Base-by-base conservation (phyloP, 805 yeast genomes). In the Candida tammaniensis region DNA sequence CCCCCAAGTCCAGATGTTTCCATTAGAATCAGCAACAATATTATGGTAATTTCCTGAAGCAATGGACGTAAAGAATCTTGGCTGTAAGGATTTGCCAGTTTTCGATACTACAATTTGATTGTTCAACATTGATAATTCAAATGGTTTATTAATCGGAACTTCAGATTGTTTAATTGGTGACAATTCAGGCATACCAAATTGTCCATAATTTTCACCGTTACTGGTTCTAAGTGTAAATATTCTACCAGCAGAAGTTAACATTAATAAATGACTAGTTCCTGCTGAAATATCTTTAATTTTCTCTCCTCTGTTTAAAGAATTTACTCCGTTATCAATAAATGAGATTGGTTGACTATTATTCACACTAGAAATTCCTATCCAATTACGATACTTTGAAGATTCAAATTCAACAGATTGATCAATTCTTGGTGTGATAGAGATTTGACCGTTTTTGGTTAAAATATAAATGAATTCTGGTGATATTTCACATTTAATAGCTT, bases 1-100 rank as follows among this genome's bases (percentile, higher is more conserved):
- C 16, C 98, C 98, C 76, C 93, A 89, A 1, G 87, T 74, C 76
- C 82, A 84, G n/a, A 87, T 62, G 33, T 69, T 67, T 7, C 91
- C 93, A n/a, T 64, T 50, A 1, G 64, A 48, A 47, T 86, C 91
- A n/a, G 74, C 54, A 5, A 80, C 91, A 21, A 88, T 54, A 3
- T 88, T 76, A 58, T 87, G 95, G 54, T 67, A 68, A 31, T 70
- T 68, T 7, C 98, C 97, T 39, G 85, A 66, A 1, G 93, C 86
- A 26, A 91, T 71, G 46, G 76, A 64, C 4, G 49, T 57, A 33
- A 86, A 77, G 2, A 48, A 43, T 36, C 91, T 65, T 5, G 68
- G 63, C 27, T 40, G 45, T 28, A 63, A 27, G 1, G 36, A 21
- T 35, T 53, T 60, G 4, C 54, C 52, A 16, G 52, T 43, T 11